These are phyloP conservation scores for carrot (Daucus carota) DNA, from an alignment of 129 eudicot species.

Conservation along the genomic window DNA sequence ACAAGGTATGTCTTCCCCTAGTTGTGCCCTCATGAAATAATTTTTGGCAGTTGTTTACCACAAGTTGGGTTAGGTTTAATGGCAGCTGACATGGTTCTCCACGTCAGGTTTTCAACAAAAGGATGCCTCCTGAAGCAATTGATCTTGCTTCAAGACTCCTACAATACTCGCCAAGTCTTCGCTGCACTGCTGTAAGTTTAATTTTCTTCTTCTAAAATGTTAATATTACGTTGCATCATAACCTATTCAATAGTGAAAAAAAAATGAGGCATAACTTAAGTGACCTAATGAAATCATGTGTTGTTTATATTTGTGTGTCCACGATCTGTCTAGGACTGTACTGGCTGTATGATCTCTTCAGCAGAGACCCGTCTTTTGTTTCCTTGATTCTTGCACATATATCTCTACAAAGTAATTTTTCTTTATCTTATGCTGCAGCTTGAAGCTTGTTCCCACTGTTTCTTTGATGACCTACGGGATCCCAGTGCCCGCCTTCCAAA, in stretches of 20 bases:
- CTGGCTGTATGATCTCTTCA: not conserved
- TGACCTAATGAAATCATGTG: not conserved
- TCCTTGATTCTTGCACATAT: not conserved
- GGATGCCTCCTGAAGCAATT: slow-evolving; percentile 59
- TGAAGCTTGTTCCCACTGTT: slow-evolving; percentile 8
- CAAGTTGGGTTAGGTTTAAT: not conserved
- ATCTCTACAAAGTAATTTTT: not conserved
- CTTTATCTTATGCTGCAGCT: not conserved
- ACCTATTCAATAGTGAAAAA: not conserved
- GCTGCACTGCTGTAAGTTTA: slow-evolving; percentile 49
- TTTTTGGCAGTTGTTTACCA: not conserved
- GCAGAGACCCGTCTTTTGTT: not conserved
- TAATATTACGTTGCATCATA: not conserved
- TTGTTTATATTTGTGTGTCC: not conserved
- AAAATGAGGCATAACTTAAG: not conserved
- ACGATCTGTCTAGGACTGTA: not conserved
- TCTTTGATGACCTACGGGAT: slow-evolving; percentile 7
- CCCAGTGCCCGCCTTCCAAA: not conserved
- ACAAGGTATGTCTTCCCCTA: slow-evolving; percentile 26
- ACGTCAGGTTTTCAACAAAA: slow-evolving; percentile 44
- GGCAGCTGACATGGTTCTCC: slow-evolving; percentile 3
- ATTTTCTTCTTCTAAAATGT: not conserved
- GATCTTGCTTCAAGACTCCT: slow-evolving; percentile 57
- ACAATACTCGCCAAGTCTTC: slow-evolving; percentile 55
- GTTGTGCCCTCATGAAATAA: not conserved